phyloP scores from a whole-genome alignment of 2,329 filamentous ascomycete species.

The Didymella keratinophila region DNA sequence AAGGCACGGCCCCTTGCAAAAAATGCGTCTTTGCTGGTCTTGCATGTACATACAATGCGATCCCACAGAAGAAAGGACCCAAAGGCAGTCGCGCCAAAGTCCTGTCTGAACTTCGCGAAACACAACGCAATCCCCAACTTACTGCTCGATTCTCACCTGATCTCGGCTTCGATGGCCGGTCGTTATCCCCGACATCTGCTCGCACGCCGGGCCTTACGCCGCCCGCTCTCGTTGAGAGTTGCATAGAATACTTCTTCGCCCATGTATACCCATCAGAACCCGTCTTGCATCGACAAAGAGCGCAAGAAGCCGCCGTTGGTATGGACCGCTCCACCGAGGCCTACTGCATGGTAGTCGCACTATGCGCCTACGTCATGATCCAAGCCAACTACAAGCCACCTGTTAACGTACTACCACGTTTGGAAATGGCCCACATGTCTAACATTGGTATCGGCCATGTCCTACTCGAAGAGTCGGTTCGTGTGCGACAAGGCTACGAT shows the following conservation, averaged over 20 bases:
- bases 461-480: constrained; percentile 66
- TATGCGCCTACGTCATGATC: constrained; percentile 60
- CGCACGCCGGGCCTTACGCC: constrained; percentile 59
- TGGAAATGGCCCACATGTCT: constrained; percentile 52
- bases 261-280: constrained; percentile 71
- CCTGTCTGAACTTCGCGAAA: constrained; percentile 68
- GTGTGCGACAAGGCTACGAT: constrained; percentile 64
- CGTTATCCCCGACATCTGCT: constrained; percentile 54
- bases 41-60: constrained; percentile 70
- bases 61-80: constrained; percentile 70
- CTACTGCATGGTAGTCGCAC: constrained; percentile 63
- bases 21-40: constrained; percentile 67
- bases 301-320: constrained; percentile 62
- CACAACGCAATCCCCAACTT: constrained; percentile 55
- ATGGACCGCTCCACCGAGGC: constrained; percentile 63
- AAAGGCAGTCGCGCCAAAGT: constrained; percentile 69
- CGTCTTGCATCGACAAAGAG: constrained; percentile 60
- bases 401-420: constrained; percentile 57
- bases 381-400: constrained; percentile 57
- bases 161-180: constrained; percentile 51
- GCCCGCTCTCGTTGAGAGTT: constrained; percentile 60
- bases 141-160: constrained; percentile 51
- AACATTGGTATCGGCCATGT: constrained; percentile 60
- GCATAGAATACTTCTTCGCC: constrained; percentile 68
- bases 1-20: constrained; percentile 63